phyloP scores from a whole-genome alignment of 805 yeast genomes.

The Yarrowia alimentaria region DNA sequence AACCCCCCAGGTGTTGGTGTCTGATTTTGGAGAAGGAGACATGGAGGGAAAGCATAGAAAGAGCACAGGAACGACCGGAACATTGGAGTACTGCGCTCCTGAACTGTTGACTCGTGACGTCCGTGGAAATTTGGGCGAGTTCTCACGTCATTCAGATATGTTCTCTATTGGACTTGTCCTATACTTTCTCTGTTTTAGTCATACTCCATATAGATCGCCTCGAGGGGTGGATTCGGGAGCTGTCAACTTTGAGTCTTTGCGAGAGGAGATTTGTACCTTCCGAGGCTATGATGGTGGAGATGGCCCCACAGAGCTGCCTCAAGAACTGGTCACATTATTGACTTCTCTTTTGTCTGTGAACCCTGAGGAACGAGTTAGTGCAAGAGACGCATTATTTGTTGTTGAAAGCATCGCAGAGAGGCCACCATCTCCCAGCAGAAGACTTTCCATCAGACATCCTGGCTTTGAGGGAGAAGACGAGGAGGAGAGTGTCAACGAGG shows the following conservation, averaged over 20 bases:
- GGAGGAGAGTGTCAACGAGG: background rate
- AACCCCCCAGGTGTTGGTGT: conserved; percentile 69
- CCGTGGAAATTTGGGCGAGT: conserved; percentile 49
- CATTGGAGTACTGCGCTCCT: conserved; percentile 85
- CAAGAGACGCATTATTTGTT: conserved; percentile 43
- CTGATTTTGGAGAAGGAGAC: conserved; percentile 89
- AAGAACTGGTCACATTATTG: conserved; percentile 42
- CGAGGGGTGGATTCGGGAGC: conserved; percentile 33
- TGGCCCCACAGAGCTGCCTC: conserved; percentile 27
- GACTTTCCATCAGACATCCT: conserved; percentile 5
- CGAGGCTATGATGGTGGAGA: conserved; percentile 40
- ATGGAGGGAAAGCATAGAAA: conserved; percentile 61
- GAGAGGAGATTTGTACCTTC: conserved; percentile 41
- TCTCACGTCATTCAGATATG: conserved; percentile 70
- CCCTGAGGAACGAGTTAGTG: conserved; percentile 46
- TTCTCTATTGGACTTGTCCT: conserved; percentile 84
- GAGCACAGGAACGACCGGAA: conserved; percentile 84
- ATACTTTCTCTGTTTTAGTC: conserved; percentile 68
- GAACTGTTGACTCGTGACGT: conserved; percentile 52
- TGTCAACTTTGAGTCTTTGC: conserved; percentile 40
- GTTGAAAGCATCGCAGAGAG: background rate
- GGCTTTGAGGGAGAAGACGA: background rate
- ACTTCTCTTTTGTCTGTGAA: conserved; percentile 42
- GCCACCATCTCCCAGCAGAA: background rate
- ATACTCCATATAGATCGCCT: conserved; percentile 54